Conservation (phyloP, 371 early-diverging fungal species). For the Syncephalis fuscata region DNA sequence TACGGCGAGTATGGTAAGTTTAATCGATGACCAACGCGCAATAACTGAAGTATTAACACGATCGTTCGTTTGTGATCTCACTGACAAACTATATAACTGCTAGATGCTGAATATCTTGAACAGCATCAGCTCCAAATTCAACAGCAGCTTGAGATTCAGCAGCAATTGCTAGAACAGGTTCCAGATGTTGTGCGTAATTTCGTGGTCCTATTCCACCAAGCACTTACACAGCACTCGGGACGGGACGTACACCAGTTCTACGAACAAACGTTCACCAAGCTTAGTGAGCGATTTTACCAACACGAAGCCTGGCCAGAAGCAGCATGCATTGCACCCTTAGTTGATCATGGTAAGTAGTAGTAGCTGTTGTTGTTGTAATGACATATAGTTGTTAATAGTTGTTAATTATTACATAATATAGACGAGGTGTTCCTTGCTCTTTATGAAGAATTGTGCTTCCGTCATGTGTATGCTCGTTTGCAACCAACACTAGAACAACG, state of each 20-base stretch:
- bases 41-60: too few species aligned
- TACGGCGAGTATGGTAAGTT: too few species aligned
- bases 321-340: constrained; percentile 61
- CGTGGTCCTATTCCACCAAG: constrained; percentile 61
- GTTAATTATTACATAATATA: constrained; percentile 8
- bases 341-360: constrained; percentile 48
- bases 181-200: constrained; percentile 75
- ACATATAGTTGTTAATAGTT: not conserved
- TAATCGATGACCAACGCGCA: too few species aligned
- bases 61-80: too few species aligned
- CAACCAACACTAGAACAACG: constrained; percentile 79
- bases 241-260: constrained; percentile 77
- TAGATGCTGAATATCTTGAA: too few species aligned
- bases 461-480: constrained; percentile 85
- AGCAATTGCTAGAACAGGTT: constrained; percentile 35
- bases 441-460: constrained; percentile 90
- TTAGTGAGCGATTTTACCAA: constrained; percentile 80
- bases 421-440: constrained; percentile 82
- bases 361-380: not conserved
- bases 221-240: constrained; percentile 58
- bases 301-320: constrained; percentile 88
- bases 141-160: constrained; percentile 18
- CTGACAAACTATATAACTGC: too few species aligned
- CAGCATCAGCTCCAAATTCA: constrained; percentile 2
- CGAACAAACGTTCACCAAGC: constrained; percentile 78